Base-by-base conservation (phyloP, 257 asterid species). In the Oldenlandia corymbosa region DNA sequence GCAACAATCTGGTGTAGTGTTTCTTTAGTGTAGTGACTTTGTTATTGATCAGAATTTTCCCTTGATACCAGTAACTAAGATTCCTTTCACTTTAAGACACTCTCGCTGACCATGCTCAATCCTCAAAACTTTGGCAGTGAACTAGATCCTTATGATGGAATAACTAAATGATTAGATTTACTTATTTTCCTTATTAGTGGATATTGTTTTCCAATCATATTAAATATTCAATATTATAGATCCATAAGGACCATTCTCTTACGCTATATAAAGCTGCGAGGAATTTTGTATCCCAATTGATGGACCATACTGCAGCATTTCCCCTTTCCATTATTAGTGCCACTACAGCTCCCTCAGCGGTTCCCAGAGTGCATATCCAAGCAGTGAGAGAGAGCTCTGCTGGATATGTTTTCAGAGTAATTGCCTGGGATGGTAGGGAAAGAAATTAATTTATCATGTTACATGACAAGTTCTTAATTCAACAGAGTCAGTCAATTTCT, bases 291-390 rank as follows among this genome's bases (percentile, higher is more conserved):
- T 92, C 95, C 95, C 95, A 89, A 10, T 73, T 64, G 41, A 92
- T 85, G 68, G 86, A 24, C 99, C 99, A 92, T 39, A 82, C 95
- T n/a, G 83, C 76, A 20, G 85, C 17, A 5, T 81, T 89, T 32
- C 85, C 88, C 67, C 75, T 83, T 76, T 92, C 99, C 76, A 80
- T 82, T 28, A 92, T 79, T 2, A 85, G 69, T 5, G 96, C 96
- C 12, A 89, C 68, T 3, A 81, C 75, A 1, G 84, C 83, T 10
- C 94, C 90, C 70, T 83, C 84, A n/a, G 74, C 85, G 26, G 95
- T 85, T 78, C 97, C 99, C 48, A 82, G 13, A 49, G 85, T 65
- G 78, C 97, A 89, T 70, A 92, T 89, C 97, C 95, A 92, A 21
- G 96, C 95, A 18, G 99, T 84, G 47, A 92, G 88, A 5, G 97